Base-by-base conservation (phyloP, 495 filamentous ascomycete genomes). In the Aspergillus bridgeri region DNA sequence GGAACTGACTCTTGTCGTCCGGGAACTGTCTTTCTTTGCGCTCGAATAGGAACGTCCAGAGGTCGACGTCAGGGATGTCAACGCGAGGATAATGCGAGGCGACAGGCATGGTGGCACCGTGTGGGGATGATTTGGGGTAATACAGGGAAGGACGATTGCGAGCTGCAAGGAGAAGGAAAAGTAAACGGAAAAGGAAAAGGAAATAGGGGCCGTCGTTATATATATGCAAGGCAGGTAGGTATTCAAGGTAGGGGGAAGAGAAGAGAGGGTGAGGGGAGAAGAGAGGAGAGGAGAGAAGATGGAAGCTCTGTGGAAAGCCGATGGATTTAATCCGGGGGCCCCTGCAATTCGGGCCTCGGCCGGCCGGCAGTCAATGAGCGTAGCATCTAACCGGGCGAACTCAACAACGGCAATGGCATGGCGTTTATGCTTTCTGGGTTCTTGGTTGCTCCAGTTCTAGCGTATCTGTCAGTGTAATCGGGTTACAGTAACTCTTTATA, bases 11-110 rank as follows among this genome's bases (percentile, higher is more conserved):
- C 51, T 76, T 75, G 46, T 79, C 68, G 56, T 92, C 88, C 2
- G 87, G 79, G 64, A 77, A 96, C 6, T 75, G 69, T 57, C 77
- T 80, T 51, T 89, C 80, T 53, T 88, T 86, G 49, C 87, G 76
- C 64, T 94, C 89, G 67, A 96, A 92, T 8, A 98, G 67, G 48
- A 95, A 86, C 0, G 78, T 75, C 85, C 85, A 94, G 20, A 96
- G 56, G 67, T 93, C 91, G 38, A 75, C 61, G 22, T 73, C 58
- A 24, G 77, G 77, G 18, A 79, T 72, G 25, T 75, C 65, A 43
- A 75, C 46, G 17, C 58, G 47, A 7, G 75, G 70, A 47, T 75
- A 77, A 15, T 57, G 59, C 23, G 77, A 79, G 27, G 71, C 58
- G 57, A 75, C 69, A 6, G 75, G 75, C 77, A 79, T 79, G 19